phyloP scores from a whole-genome alignment of 768 basidiomycete genomes.

The Macrolepiota dolichaula region DNA sequence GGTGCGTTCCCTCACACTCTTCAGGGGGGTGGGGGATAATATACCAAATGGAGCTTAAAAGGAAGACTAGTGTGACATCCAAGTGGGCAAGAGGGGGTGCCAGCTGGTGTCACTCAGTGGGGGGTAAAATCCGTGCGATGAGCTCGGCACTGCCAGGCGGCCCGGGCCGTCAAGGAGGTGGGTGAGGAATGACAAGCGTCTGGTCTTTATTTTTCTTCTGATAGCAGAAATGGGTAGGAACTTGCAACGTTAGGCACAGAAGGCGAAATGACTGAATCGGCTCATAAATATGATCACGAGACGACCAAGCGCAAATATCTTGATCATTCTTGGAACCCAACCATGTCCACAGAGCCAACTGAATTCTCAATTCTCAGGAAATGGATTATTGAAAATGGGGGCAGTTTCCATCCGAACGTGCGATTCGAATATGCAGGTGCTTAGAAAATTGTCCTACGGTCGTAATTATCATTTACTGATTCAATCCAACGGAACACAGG shows the following conservation, averaged over 20 bases:
- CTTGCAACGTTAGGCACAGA: too few relatives aligned
- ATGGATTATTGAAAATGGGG: constrained; percentile 1
- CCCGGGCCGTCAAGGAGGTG: too few relatives aligned
- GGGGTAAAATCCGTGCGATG: too few relatives aligned
- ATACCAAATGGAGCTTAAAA: not conserved
- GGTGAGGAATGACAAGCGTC: too few relatives aligned
- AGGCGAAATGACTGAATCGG: too few relatives aligned
- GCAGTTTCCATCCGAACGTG: not conserved
- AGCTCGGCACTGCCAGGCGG: too few relatives aligned
- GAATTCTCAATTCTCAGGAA: not conserved
- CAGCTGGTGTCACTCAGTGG: not conserved
- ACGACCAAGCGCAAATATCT: not conserved
- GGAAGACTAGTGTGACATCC: not conserved
- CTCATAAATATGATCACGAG: too few relatives aligned
- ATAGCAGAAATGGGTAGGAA: too few relatives aligned
- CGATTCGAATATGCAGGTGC: constrained; percentile 7
- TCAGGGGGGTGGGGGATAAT: not conserved
- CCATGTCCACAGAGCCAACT: not conserved
- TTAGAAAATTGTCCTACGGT: not conserved
- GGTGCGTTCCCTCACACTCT: not conserved
- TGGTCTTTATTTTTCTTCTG: too few relatives aligned
- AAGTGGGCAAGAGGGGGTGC: not conserved
- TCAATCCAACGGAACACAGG: not conserved
- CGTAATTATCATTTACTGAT: not conserved
- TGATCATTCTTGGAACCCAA: not conserved